Evolutionary conservation across 441 rosid species (phyloP), one percentile per base, ranked within the genome.

Genomic region (Dalechampia spathulata): DNA sequence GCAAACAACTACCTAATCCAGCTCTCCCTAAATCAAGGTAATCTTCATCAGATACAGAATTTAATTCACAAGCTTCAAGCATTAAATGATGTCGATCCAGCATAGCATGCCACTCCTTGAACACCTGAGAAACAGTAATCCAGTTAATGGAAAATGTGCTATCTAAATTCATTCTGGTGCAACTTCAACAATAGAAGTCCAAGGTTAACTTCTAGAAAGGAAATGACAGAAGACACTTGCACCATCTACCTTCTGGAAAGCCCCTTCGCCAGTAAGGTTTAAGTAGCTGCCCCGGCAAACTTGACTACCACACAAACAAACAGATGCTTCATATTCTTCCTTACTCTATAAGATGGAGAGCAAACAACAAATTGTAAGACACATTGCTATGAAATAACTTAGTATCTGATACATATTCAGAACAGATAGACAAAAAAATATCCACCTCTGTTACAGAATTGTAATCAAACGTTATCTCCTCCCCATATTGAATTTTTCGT

Each of bases 271-370:
- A 13, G 99, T 94, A 73, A 94, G 79, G 78, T 94, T 94, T 74
- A 94, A 82, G 81, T 94, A 94, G 87, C 96, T 94, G 45, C 99
- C 99, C 43, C 99, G 87, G 61, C 99, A 94, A 55, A 88, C 96
- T 83, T 94, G 99, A 77, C 96, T 94, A 67, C 99, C 99, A 72
- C 99, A 94, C 70, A 94, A 73, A 79, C 99, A 94, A 46, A 94
- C 99, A 70, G 99, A 94, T 34, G 97, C 99, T 70, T 94, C 99
- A 57, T 94, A 94, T 73, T 94, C 99, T 79, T 94, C 99, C 78
- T 94, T 94, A 67, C 99, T 90, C 99, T 94, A 78, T 46, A 66
- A 46, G 56, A 74, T 59, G 61, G 48, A 59, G 26, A 78, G 59
- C 37, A 55, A 17, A 27, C 61, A 69, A 50, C 43, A 66, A 3